phyloP scores from a whole-genome alignment of 1,139 yeast species.

The Yamadazyma conglobata region DNA sequence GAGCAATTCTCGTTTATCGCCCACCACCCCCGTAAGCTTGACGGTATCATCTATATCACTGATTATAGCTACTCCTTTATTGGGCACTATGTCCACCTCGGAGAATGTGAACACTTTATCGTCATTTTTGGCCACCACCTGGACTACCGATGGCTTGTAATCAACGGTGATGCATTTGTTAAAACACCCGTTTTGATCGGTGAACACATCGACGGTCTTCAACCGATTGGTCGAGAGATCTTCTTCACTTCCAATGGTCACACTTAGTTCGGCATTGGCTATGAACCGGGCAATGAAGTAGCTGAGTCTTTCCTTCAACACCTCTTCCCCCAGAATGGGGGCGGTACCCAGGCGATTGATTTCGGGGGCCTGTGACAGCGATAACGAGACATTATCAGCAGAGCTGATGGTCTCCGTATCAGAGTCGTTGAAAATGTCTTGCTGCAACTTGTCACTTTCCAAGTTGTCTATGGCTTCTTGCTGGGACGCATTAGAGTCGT shows the following conservation, averaged over 20 bases:
- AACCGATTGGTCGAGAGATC: conserved; percentile 18
- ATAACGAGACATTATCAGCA: conserved; percentile 8
- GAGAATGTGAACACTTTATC: conserved; percentile 46
- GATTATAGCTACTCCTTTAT: conserved; percentile 65
- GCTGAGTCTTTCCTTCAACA: conserved; percentile 52
- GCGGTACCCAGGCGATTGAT: neutral
- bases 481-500: conserved; percentile 19
- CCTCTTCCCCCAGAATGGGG: conserved; percentile 24
- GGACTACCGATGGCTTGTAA: conserved; percentile 54
- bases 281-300: conserved; percentile 60
- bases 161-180: conserved; percentile 44
- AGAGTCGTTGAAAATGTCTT: conserved; percentile 22
- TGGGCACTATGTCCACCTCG: conserved; percentile 40
- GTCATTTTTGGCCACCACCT: conserved; percentile 37
- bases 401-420: conserved; percentile 14
- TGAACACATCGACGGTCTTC: conserved; percentile 26
- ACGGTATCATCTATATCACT: conserved; percentile 96
- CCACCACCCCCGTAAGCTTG: conserved; percentile 83
- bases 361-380: conserved; percentile 1
- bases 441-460: conserved; percentile 28
- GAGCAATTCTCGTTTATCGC: conserved; percentile 79
- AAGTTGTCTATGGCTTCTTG: conserved; percentile 30
- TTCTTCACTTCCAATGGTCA: conserved; percentile 49
- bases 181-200: conserved; percentile 64
- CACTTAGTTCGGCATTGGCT: conserved; percentile 48